Evolutionary conservation across 2,329 filamentous ascomycete genomes (phyloP).

Genomic region (Penicillium sp.): DNA sequence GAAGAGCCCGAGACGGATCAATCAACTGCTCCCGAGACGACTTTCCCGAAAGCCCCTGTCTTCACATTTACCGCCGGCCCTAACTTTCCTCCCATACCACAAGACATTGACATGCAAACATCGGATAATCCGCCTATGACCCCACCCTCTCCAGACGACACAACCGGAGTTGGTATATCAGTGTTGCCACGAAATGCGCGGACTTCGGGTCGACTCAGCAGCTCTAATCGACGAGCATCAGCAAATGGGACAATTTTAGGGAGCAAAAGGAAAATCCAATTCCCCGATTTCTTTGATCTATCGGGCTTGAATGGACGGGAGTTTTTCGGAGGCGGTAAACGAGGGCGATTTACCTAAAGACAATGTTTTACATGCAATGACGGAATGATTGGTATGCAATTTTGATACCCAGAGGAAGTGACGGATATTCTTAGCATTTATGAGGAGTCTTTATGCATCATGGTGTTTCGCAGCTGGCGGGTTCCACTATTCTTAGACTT

Average conservation of each 20-base stretch:
- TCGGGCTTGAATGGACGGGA: slow-evolving; percentile 43
- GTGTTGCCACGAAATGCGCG: slow-evolving; percentile 40
- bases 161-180: slow-evolving; percentile 38
- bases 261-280: slow-evolving; percentile 45
- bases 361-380: slow-evolving; percentile 18
- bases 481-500: slow-evolving; percentile 11
- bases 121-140: slow-evolving; percentile 31
- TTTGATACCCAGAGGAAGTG: slow-evolving; percentile 14
- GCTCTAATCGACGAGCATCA: slow-evolving; percentile 34
- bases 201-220: slow-evolving; percentile 37
- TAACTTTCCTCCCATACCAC: slow-evolving; percentile 33
- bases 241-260: slow-evolving; percentile 38
- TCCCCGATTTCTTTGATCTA: slow-evolving; percentile 49
- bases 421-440: slow-evolving; percentile 14
- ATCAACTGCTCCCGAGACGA: slow-evolving; percentile 22
- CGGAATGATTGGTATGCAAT: slow-evolving; percentile 10
- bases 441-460: slow-evolving; percentile 14
- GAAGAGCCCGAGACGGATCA: slow-evolving; percentile 13
- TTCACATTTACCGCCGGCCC: slow-evolving; percentile 44
- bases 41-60: slow-evolving; percentile 29
- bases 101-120: slow-evolving; percentile 43
- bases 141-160: slow-evolving; percentile 14
- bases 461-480: slow-evolving; percentile 12
- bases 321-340: slow-evolving; percentile 44
- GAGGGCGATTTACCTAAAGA: slow-evolving; percentile 43